Evolutionary conservation across 2,329 filamentous ascomycete species (phyloP).

Genomic region (Aspergillus tamarii): DNA sequence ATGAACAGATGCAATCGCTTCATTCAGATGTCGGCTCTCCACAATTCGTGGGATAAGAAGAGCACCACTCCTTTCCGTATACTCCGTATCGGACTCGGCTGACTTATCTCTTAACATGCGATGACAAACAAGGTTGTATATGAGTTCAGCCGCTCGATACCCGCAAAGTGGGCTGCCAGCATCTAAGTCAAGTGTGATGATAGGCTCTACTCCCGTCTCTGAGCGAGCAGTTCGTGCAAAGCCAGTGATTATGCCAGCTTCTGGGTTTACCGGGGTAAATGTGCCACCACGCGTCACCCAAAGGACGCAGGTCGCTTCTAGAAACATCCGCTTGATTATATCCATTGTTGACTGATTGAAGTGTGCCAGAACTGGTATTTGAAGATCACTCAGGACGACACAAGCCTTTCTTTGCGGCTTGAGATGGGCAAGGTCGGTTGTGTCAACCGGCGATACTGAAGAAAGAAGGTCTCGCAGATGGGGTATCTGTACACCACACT

Average conservation of each 20-base stretch:
- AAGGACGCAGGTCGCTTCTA: constrained; percentile 21
- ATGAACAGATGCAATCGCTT: constrained; percentile 7
- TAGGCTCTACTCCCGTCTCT: constrained; percentile 26
- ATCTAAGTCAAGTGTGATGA: constrained; percentile 31
- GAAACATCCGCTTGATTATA: constrained; percentile 23
- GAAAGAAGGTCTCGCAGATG: constrained; percentile 4
- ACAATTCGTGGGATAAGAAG: constrained; percentile 30
- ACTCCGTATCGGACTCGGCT: constrained; percentile 27
- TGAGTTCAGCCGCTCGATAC: constrained; percentile 10
- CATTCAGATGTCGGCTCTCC: constrained; percentile 16
- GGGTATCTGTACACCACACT: background rate
- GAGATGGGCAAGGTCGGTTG: constrained; percentile 12
- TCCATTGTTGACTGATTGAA: constrained; percentile 6
- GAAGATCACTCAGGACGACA: constrained; percentile 23
- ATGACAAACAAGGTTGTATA: constrained; percentile 16
- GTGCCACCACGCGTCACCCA: constrained; percentile 30
- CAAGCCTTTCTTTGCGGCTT: constrained; percentile 20
- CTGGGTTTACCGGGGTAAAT: constrained; percentile 16
- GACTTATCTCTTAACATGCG: constrained; percentile 10
- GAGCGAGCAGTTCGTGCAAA: constrained; percentile 32
- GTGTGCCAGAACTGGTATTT: constrained; percentile 2
- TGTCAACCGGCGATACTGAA: constrained; percentile 2
- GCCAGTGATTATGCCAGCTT: constrained; percentile 23
- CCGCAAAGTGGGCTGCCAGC: constrained; percentile 10
- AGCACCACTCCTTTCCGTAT: constrained; percentile 24